Evolutionary conservation across 164 flowering plant species (phyloP).

Genomic region (Vitis riparia): DNA sequence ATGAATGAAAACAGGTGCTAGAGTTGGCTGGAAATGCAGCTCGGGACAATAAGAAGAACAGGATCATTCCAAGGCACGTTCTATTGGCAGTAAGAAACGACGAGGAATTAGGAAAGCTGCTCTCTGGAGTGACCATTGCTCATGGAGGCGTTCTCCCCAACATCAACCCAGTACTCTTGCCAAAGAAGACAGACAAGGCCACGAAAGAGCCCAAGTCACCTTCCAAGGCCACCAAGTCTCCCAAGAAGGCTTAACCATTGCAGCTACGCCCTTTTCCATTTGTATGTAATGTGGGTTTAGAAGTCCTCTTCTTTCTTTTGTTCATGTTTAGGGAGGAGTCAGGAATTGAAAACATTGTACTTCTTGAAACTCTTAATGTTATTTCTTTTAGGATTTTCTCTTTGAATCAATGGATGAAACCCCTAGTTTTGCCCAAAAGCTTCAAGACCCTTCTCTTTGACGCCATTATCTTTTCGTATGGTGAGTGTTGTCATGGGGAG

Average conservation of each 20-base stretch:
- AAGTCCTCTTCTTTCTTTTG: not conserved
- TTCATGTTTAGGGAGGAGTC: too few species aligned
- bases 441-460: too few species aligned
- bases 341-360: too few species aligned
- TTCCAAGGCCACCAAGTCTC: conserved; percentile 43
- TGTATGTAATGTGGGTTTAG: conserved; percentile 7
- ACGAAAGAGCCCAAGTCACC: conserved; percentile 45
- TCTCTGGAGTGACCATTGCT: conserved; percentile 45
- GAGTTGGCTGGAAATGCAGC: conserved; percentile 80
- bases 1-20: conserved; percentile 32
- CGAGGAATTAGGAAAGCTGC: conserved; percentile 46
- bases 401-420: too few species aligned
- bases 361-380: too few species aligned
- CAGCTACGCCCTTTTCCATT: not conserved
- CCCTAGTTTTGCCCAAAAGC: too few species aligned
- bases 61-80: conserved; percentile 64
- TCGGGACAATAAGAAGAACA: conserved; percentile 67
- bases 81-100: conserved; percentile 55
- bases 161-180: conserved; percentile 45
- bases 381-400: too few species aligned
- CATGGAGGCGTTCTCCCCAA: conserved; percentile 51
- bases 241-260: conserved; percentile 33
- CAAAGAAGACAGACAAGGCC: conserved; percentile 41
- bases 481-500: too few species aligned
- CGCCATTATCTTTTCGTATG: too few species aligned